Percentiles rank a stretch among this genome's conserved stretches.
Conservation (phyloP, 2,329 filamentous ascomycete genomes). For the Cytospora piceicola region DNA sequence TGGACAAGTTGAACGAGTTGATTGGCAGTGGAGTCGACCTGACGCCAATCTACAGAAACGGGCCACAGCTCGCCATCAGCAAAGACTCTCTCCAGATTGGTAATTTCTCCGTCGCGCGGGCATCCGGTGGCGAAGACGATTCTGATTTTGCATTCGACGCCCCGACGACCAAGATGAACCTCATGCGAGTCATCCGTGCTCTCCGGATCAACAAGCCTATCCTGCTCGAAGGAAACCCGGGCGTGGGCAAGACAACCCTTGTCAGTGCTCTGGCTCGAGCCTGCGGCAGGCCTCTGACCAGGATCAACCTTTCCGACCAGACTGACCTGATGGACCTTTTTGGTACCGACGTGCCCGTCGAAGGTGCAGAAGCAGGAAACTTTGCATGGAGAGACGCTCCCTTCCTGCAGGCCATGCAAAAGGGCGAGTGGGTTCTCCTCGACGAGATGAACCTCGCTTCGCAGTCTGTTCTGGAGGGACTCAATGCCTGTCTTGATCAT, state of each 20-base stretch:
- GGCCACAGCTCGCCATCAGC: slow-evolving; percentile 61
- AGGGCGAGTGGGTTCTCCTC: slow-evolving; percentile 91
- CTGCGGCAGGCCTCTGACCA: slow-evolving; percentile 79
- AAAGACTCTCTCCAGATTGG: slow-evolving; percentile 68
- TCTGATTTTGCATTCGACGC: slow-evolving; percentile 79
- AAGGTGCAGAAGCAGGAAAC: slow-evolving; percentile 86
- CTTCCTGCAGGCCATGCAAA: slow-evolving; percentile 95
- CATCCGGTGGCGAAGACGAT: slow-evolving; percentile 53
- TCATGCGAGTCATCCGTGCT: slow-evolving; percentile 87
- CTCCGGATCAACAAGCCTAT: slow-evolving; percentile 90
- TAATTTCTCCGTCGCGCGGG: slow-evolving; percentile 69
- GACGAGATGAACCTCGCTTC: slow-evolving; percentile 99
- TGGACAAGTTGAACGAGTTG: slow-evolving; percentile 71
- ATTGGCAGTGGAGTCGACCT: slow-evolving; percentile 66
- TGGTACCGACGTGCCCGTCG: slow-evolving; percentile 92
- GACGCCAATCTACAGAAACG: slow-evolving; percentile 64
- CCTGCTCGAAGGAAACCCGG: slow-evolving; percentile 93
- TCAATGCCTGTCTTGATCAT: slow-evolving; percentile 96
- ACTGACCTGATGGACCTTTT: slow-evolving; percentile 98
- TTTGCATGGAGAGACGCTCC: slow-evolving; percentile 97
- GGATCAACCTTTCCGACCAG: slow-evolving; percentile 97
- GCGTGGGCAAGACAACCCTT: slow-evolving; percentile 95
- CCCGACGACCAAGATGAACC: slow-evolving; percentile 86
- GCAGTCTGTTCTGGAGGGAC: slow-evolving; percentile 91
- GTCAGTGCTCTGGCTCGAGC: slow-evolving; percentile 81